A percentile compares a stretch with the other conserved stretches of the same genome.
Conservation (phyloP, 257 asterid species). For the Solanum clarkiae region DNA sequence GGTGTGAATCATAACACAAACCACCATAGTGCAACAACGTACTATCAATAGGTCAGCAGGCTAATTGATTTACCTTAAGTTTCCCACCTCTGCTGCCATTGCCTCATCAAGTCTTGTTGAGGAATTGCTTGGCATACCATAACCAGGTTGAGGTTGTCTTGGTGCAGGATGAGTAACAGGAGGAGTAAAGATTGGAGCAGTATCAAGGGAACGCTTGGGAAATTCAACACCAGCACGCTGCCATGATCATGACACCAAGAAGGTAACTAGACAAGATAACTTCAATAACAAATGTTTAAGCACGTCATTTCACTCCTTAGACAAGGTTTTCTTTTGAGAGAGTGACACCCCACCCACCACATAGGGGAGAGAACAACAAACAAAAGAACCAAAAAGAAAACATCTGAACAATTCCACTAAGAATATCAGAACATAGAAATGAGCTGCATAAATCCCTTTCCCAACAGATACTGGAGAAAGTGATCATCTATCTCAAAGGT, state of each 20-base stretch:
- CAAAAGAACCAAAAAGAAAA: neutral
- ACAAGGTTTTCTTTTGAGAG: neutral
- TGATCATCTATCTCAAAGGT: neutral
- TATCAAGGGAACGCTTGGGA: slow-evolving; percentile 51
- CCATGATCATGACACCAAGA: slow-evolving; percentile 1
- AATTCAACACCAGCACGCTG: slow-evolving; percentile 76
- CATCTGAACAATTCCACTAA: neutral
- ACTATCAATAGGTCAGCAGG: neutral
- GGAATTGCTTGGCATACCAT: slow-evolving; percentile 93
- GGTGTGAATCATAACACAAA: neutral
- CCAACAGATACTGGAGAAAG: neutral
- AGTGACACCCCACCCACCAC: neutral
- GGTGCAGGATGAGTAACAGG: slow-evolving; percentile 48
- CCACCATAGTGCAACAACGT: neutral
- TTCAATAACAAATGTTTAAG: neutral
- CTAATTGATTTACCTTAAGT: slow-evolving; percentile 37
- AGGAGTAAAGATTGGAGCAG: slow-evolving; percentile 70
- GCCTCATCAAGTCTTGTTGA: slow-evolving; percentile 81
- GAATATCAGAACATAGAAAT: neutral
- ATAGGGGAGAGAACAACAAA: neutral
- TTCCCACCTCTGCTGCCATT: slow-evolving; percentile 61
- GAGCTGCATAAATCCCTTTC: neutral
- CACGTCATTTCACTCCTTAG: neutral
- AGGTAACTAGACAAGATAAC: neutral
- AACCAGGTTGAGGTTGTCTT: slow-evolving; percentile 63